phyloP scores from a whole-genome alignment of 257 asterid genomes.

The Solanum acaule region DNA sequence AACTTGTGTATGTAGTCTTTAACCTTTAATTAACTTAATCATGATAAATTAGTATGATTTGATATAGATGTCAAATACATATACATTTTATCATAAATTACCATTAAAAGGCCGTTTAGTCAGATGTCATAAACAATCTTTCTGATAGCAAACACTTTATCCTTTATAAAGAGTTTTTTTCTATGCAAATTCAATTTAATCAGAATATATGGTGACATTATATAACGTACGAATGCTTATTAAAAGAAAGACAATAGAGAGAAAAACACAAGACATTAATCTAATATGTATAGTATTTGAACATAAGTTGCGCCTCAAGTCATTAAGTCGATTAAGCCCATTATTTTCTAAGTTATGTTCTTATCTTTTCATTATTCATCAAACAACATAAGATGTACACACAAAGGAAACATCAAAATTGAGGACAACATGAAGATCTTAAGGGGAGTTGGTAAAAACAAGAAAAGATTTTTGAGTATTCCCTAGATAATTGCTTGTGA shows the following conservation, averaged over 20 bases:
- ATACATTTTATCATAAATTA: not conserved
- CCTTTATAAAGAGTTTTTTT: not conserved
- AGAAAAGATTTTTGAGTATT: constrained; percentile 18
- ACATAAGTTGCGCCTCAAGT: not conserved
- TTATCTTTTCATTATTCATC: not conserved
- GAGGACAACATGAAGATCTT: not conserved
- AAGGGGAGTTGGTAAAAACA: constrained; percentile 14
- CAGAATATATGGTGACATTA: not conserved
- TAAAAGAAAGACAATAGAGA: not conserved
- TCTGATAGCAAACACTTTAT: not conserved
- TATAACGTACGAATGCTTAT: not conserved
- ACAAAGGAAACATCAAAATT: not conserved
- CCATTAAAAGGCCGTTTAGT: not conserved
- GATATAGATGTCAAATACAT: fast-evolving
- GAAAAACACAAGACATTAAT: not conserved
- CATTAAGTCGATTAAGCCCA: not conserved
- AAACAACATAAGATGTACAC: not conserved
- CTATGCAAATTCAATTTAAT: not conserved
- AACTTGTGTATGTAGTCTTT: not conserved
- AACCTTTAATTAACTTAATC: not conserved
- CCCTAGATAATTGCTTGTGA: not conserved
- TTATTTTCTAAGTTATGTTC: not conserved
- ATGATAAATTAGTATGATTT: not conserved
- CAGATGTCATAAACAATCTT: not conserved
- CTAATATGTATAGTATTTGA: not conserved